phyloP scores from a whole-genome alignment of 78 protist species.

The Anaeramoeba flamelloides region DNA sequence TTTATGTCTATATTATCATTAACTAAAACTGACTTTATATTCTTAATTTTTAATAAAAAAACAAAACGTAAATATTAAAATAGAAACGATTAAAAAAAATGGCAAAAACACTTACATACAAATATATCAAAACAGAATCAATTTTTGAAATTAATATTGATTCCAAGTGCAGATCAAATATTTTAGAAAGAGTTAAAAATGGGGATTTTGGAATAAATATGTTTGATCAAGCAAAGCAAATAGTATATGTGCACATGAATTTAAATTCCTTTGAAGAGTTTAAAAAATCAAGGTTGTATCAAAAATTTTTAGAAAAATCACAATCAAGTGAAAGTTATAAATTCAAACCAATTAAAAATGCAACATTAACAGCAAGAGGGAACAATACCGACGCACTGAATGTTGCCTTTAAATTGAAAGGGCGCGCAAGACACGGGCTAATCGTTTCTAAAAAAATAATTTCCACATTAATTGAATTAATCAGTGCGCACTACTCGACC shows the following conservation, averaged over 20 bases:
- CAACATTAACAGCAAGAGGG: not conserved
- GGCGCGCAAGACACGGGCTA: not conserved
- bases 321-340: not conserved
- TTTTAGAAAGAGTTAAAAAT: not conserved
- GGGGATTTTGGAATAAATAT: not conserved
- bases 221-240: not conserved
- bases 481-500: not conserved
- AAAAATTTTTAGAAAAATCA: not conserved
- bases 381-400: not conserved
- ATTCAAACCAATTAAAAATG: not conserved
- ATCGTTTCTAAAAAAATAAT: not conserved
- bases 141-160: not conserved
- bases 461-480: not conserved
- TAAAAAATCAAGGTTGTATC: not conserved
- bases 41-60: no score
- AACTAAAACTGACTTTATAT: no score
- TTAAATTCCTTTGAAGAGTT: not conserved
- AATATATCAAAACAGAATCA: not conserved
- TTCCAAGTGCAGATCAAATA: not conserved
- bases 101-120: not conserved
- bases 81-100: not conserved
- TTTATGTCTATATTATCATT: no score
- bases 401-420: not conserved
- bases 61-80: no score
- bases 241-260: not conserved